Evolutionary conservation across 106 monocot genomes (phyloP).

Genomic region (Platanthera zijinensis): DNA sequence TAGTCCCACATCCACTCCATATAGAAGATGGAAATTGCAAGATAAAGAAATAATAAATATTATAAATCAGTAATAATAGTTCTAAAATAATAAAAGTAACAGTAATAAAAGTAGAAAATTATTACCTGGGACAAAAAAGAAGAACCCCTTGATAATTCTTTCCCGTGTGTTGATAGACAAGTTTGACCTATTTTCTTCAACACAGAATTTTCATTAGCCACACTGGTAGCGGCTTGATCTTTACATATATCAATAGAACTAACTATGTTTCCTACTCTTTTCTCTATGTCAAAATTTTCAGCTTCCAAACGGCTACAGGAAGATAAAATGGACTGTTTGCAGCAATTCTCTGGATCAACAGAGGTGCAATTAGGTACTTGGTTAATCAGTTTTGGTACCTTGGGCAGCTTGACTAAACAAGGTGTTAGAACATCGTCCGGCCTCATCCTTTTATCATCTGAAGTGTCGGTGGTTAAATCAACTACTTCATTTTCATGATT

Average conservation of each 20-base stretch:
- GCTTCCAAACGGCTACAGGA: conserved; percentile 12
- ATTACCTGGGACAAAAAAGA: conserved; percentile 67
- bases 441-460: conserved; percentile 2
- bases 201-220: not conserved
- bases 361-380: not conserved
- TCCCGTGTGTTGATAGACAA: conserved; percentile 10
- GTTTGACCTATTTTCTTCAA: conserved; percentile 12
- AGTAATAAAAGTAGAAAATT: not conserved
- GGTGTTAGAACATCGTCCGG: conserved; percentile 11
- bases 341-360: not conserved
- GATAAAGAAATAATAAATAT: not conserved
- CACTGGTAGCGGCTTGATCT: not conserved
- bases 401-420: conserved; percentile 32
- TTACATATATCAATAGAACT: conserved; percentile 5
- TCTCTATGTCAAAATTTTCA: conserved; percentile 3
- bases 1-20: too few species aligned
- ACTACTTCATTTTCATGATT: conserved; percentile 26
- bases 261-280: conserved; percentile 7
- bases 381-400: conserved; percentile 10
- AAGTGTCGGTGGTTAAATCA: conserved; percentile 35
- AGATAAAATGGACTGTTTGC: conserved; percentile 9
- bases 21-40: not conserved
- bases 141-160: conserved; percentile 44
- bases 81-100: conserved; percentile 2
- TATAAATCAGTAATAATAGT: not conserved